Percentiles rank a stretch among this genome's conserved stretches.
Conservation (phyloP, 495 filamentous ascomycete genomes). For the Neohortaea acidophila region DNA sequence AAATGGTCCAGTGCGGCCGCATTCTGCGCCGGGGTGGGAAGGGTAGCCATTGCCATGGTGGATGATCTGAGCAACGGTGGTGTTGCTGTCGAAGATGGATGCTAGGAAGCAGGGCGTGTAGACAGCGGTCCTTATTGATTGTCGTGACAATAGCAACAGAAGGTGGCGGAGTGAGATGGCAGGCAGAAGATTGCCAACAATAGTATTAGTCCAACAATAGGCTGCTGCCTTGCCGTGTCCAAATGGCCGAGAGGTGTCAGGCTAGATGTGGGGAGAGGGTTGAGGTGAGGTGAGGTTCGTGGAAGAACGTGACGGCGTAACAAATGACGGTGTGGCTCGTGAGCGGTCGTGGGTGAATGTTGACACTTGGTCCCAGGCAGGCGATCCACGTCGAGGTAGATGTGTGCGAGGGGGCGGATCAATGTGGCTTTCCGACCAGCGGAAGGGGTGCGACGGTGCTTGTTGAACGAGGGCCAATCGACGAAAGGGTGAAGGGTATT, state of each 20-base stretch:
- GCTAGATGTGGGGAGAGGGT: constrained; percentile 11
- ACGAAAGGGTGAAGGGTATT: too few species aligned
- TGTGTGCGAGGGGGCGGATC: too few species aligned
- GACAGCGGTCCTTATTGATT: constrained; percentile 6
- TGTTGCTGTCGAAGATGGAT: constrained; percentile 2
- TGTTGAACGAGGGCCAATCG: too few species aligned
- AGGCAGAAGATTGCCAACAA: constrained; percentile 8
- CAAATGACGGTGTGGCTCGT: constrained; percentile 2
- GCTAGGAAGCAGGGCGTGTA: constrained; percentile 1
- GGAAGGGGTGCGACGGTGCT: constrained; percentile 3
- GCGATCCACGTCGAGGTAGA: too few species aligned
- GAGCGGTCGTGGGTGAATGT: background rate
- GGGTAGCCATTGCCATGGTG: constrained; percentile 29
- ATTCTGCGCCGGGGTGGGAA: constrained; percentile 39
- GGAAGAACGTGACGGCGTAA: too few species aligned
- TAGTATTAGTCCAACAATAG: constrained; percentile 15
- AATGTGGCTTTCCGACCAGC: constrained; percentile 15
- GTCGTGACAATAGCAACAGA: constrained; percentile 11
- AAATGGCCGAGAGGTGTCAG: constrained; percentile 6
- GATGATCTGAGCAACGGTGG: constrained; percentile 3
- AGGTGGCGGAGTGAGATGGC: background rate
- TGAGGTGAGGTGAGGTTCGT: constrained; percentile 4
- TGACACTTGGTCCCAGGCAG: too few species aligned
- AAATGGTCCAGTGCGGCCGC: constrained; percentile 80
- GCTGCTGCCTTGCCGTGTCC: constrained; percentile 13